Base-by-base conservation (phyloP, 495 filamentous ascomycete species). In the Podospora sp. region DNA sequence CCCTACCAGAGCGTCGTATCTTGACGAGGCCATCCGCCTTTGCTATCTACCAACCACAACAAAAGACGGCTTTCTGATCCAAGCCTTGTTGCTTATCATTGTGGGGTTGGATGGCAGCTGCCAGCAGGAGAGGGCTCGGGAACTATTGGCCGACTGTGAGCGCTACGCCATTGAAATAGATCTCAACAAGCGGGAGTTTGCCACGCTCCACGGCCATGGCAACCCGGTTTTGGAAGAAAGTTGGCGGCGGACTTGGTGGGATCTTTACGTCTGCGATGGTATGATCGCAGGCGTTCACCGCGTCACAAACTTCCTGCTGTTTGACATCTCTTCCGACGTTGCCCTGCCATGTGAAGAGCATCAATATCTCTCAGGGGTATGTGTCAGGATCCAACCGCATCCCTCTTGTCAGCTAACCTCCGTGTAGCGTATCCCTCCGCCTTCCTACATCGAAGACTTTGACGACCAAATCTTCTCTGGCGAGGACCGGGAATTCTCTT, bases 171-270 rank as follows among this genome's bases (percentile, higher is more conserved):
- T 94, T 22, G 88, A 93, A 62, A 80, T 95, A 25, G 89, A 90
- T 1, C 83, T 97, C 79, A 87, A 96, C 76, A 86, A 84, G 65
- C 78, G 80, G 60, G 72, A 79, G 21, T 86, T 82, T 71, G 83
- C 85, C 22, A 69, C 76, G 1, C 65, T 80, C 2, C 74, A 83
- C 62, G 83, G 82, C n/a, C 75, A 75, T 49, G 78, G 80, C 22
- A 80, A 82, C 57, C 78, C 78, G 21, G 78, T 84, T 33, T 66
- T 85, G 36, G 85, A 85, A 69, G 93, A 97, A 73, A 90, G 89
- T 72, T 88, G 91, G 84, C 84, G 93, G 26, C 85, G 93, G 50
- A 96, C 92, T 18, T 96, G 92, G 93, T 97, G 93, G 93, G 92
- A 96, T 69, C 76, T 97, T 58, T 96, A 89, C 72, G 86, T 93